A percentile compares a stretch with the other conserved stretches of the same genome.
Conservation (phyloP, 345 rosid species). For the Eucalyptus curtisii region DNA sequence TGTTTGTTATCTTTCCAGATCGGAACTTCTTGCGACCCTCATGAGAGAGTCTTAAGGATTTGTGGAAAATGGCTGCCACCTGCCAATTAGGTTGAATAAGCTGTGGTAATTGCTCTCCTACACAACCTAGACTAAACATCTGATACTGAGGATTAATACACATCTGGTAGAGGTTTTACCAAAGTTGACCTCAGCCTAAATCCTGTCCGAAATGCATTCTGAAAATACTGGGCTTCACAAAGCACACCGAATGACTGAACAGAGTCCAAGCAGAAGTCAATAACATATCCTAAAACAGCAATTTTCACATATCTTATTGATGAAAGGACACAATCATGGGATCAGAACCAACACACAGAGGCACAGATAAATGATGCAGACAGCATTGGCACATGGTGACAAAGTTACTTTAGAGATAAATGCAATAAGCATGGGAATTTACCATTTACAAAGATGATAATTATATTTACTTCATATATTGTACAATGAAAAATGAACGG, state of each 20-base stretch:
- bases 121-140: not conserved
- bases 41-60: conserved; percentile 72
- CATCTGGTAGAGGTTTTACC: conserved; percentile 30
- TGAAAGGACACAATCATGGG: not conserved
- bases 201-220: conserved; percentile 87
- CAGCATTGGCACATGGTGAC: not conserved
- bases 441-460: not conserved
- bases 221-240: conserved; percentile 74
- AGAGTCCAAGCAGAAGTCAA: conserved; percentile 1
- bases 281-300: not conserved
- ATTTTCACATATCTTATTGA: not conserved
- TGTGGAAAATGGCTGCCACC: conserved; percentile 95
- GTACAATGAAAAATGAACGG: not conserved
- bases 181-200: conserved; percentile 80
- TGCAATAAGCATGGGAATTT: not conserved
- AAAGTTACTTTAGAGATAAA: not conserved
- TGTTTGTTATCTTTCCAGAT: conserved; percentile 85
- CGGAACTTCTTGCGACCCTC: conserved; percentile 76
- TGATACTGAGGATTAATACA: not conserved
- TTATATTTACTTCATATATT: not conserved
- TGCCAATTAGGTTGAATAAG: not conserved
- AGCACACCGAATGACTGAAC: conserved; percentile 69
- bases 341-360: not conserved
- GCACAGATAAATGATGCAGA: not conserved
- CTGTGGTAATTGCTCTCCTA: not conserved